Conservation (phyloP, 257 asterid genomes). For the Nicotiana tabacum region DNA sequence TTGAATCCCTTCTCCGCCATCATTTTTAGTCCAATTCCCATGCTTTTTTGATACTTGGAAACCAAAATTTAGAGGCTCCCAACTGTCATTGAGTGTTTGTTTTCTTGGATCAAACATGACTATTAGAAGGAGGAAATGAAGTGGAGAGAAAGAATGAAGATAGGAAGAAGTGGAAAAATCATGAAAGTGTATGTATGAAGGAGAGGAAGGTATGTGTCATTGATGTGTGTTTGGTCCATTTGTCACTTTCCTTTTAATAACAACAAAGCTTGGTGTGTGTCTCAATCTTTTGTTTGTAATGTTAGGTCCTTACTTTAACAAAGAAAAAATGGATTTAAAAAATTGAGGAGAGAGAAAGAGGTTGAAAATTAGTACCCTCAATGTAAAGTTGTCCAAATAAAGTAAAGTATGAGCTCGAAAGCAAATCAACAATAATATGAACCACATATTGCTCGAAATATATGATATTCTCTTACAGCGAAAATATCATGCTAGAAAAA, state of each 20-base stretch:
- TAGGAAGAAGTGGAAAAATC: not conserved
- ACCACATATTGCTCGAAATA: not conserved
- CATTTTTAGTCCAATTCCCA: slow-evolving; percentile 4
- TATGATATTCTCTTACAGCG: not conserved
- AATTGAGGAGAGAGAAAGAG: not conserved
- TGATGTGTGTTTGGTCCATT: slow-evolving; percentile 8
- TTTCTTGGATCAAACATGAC: slow-evolving; percentile 50
- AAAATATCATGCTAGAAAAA: not conserved
- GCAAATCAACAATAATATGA: not conserved
- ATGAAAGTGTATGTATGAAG: slow-evolving; percentile 23
- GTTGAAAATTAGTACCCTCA: not conserved
- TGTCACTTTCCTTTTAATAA: slow-evolving; percentile 25
- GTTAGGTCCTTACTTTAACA: not conserved
- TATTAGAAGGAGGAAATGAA: slow-evolving; percentile 6
- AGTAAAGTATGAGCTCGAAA: not conserved
- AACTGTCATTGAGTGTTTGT: slow-evolving; percentile 7
- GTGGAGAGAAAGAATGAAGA: not conserved
- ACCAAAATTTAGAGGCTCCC: slow-evolving; percentile 12
- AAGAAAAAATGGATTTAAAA: not conserved
- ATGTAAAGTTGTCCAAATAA: not conserved
- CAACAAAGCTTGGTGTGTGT: slow-evolving; percentile 18
- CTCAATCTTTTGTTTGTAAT: not conserved
- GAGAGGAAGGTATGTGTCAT: slow-evolving; percentile 6
- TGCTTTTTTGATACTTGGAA: slow-evolving; percentile 9
- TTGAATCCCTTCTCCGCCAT: slow-evolving; percentile 26